These are phyloP conservation scores for Coffea canephora DNA, from an alignment of 257 asterid species.

Conservation along the genomic window DNA sequence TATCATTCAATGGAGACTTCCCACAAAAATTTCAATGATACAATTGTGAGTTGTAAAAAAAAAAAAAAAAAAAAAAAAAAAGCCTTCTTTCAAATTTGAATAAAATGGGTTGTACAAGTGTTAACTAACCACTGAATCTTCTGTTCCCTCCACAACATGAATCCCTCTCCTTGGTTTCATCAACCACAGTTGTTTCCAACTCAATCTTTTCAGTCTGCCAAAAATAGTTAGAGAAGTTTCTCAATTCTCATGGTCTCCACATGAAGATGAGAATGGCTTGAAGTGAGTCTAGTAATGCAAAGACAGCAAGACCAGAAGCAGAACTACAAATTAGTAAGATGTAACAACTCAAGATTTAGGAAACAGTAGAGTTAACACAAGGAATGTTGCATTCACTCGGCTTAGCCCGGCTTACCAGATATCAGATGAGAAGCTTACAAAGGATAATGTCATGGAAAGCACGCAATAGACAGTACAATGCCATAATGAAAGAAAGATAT, in stretches of 20 bases:
- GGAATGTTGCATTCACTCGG: not conserved
- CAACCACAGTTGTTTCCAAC: conserved; percentile 97
- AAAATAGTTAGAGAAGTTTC: conserved; percentile 12
- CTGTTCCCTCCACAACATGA: conserved; percentile 89
- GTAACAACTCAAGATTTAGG: not conserved
- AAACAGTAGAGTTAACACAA: not conserved
- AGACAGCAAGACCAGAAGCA: not conserved
- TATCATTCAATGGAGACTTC: not conserved
- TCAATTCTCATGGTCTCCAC: not conserved
- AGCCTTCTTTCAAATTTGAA: not conserved
- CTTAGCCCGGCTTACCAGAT: not conserved
- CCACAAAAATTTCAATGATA: not conserved
- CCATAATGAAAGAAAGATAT: not conserved
- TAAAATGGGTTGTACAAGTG: not conserved
- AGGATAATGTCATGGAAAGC: not conserved
- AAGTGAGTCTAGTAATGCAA: not conserved
- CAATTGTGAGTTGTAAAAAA: no score
- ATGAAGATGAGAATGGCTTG: not conserved
- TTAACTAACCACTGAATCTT: conserved; percentile 90
- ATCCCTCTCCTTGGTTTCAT: conserved; percentile 94
- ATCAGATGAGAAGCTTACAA: not conserved
- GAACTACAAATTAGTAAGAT: not conserved
- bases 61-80: no score
- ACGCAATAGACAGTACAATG: not conserved
- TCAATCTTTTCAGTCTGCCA: conserved; percentile 92